Base-by-base conservation (phyloP, 345 rosid genomes). In the Cardamine occulta region DNA sequence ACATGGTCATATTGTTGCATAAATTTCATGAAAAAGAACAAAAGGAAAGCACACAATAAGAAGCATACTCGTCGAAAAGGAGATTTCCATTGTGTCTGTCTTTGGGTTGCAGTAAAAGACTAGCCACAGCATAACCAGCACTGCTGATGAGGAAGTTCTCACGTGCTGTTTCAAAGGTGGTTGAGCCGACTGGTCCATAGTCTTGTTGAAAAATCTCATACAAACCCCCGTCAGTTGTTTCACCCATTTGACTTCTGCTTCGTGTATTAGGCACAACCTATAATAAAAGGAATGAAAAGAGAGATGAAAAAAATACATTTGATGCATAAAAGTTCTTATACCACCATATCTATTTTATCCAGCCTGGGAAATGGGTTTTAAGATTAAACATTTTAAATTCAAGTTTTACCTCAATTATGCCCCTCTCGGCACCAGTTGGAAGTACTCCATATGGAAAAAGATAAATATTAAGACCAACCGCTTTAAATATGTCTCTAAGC, bases 51-150 rank as follows among this genome's bases (percentile, higher is more conserved):
- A 44, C 5, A 51, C 23, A 18, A 32, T 35, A 14, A 47, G 55
- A 72, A 44, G 12, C 84, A 21, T 90, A 96, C 99, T 73, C 83
- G 76, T 96, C 98, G 73, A 96, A 96, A 62, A 96, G 98, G 81
- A 96, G 98, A 87, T 96, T 96, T 68, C 97, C 99, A 48, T 96
- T 96, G 86, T 96, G 98, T 77, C 99, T 87, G 82, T 96, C 99
- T 85, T 96, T 96, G 2, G 99, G 99, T 74, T 96, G 98, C 63
- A 96, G 98, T 71, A 96, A 76, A 61, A 96, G 97, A 78, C 98
- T 96, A 4, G 97, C 98, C 23, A 96, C 99, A 8, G 99, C 99
- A 83, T 93, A 96, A 72, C 98, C 99, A 10, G 99, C 99, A 74
- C 99, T 96, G 81, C 99, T 96, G 63, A 91, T 77, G 74, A 96